Conservation (phyloP, 164 flowering plant genomes). For the Nymphaea thermarum region DNA sequence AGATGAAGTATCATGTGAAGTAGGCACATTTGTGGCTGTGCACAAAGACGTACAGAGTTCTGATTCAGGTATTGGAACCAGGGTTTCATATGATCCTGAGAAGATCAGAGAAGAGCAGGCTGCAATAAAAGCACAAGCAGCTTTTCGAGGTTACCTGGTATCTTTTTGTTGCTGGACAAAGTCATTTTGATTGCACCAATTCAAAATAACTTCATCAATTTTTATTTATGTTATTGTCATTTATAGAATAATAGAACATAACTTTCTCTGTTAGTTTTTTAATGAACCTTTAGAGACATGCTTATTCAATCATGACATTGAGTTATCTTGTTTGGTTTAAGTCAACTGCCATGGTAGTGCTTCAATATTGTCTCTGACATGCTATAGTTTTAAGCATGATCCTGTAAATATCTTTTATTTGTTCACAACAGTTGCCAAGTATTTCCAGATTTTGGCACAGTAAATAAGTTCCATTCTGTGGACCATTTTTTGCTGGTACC, state of each 20-base stretch:
- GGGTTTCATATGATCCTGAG: constrained; percentile 11
- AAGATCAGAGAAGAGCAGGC: constrained; percentile 38
- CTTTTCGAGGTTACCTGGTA: constrained; percentile 89
- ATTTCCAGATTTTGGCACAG: too few species aligned
- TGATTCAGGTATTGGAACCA: constrained; percentile 8
- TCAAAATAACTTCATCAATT: background rate
- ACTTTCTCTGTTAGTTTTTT: background rate
- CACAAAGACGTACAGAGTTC: constrained; percentile 20
- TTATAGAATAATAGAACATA: background rate
- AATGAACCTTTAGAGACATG: background rate
- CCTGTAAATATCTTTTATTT: too few species aligned
- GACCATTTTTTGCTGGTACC: too few species aligned
- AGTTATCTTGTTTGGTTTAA: background rate
- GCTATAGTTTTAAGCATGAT: too few species aligned
- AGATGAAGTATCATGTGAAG: constrained; percentile 9
- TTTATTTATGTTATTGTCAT: background rate
- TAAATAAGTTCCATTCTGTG: too few species aligned
- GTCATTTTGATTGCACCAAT: background rate
- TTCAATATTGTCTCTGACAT: too few species aligned
- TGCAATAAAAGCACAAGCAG: constrained; percentile 74
- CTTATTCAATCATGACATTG: background rate
- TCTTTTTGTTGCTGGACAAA: constrained; percentile 1
- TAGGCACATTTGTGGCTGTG: constrained; percentile 6
- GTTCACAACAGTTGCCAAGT: too few species aligned
- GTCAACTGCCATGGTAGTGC: too few species aligned